Evolutionary conservation across 2,329 filamentous ascomycete genomes (phyloP), one percentile per base, ranked within the genome.

Genomic region (Exophiala sideris): DNA sequence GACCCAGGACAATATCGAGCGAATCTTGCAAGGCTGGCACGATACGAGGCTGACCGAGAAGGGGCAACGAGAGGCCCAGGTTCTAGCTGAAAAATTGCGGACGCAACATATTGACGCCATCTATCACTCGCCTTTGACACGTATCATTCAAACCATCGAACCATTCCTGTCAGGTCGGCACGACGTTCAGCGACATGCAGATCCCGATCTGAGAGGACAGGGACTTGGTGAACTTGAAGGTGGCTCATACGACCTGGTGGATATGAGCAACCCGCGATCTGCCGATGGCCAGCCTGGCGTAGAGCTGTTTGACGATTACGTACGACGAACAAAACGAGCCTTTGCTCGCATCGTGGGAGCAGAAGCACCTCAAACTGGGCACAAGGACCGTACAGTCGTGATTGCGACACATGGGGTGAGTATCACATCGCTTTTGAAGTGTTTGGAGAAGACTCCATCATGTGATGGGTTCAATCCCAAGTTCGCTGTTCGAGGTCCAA

Each of bases 31-130:
- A 40, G 57, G 57, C 16, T 42, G 46, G 8, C 57, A 54, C 33
- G 57, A 59, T 40, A 59, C 57, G 14, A 50, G 40, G 7, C 34
- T 59, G 12, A 59, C 57, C 1, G 49, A 56, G 14, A 59, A 57
- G 33, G 57, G 57, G 11, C 50, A 35, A 16, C 14, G 40, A 33
- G 53, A 59, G 49, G 57, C 53, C 1, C 20, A 42, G 9, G 12
- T 48, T 8, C 38, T 59, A 10, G 53, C 57, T 2, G 38, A 44
- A 11, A 56, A 56, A 29, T 42, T 67, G 5, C 59, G 49, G 21
- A 58, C 57, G 4, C 50, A 63, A 14, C 58, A 63, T 16, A 67
- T 63, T 53, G 64, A 66, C 54, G 55, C 56, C 11, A 55, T 67
- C 36, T 67, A 67, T 48, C 54, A 57, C 46, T 59, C 57, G 10